phyloP scores from a whole-genome alignment of 208 protist genomes.

The Leishmania martiniquensis region DNA sequence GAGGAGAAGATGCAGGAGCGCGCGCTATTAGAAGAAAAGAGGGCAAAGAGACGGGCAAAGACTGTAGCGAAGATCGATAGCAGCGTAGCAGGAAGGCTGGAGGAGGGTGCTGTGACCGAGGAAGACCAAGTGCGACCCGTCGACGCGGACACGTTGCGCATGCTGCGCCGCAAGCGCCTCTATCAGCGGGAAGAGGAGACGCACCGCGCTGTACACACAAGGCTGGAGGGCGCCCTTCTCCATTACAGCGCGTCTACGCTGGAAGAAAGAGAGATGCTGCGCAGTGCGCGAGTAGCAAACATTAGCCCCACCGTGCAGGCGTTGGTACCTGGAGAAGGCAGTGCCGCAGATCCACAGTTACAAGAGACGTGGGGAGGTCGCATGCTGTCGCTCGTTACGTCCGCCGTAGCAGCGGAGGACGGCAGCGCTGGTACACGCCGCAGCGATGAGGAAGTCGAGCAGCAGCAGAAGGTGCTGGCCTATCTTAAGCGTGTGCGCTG shows the following conservation, averaged over 20 bases:
- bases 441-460: conserved; percentile 24
- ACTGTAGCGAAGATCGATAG: neutral
- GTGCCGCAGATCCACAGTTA: neutral
- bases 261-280: conserved; percentile 28
- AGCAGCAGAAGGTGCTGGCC: conserved; percentile 45
- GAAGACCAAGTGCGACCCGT: conserved; percentile 1
- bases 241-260: conserved; percentile 20
- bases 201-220: conserved; percentile 26
- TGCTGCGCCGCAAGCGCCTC: conserved; percentile 17
- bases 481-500: conserved; percentile 71
- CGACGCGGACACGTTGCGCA: conserved; percentile 14
- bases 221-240: conserved; percentile 20
- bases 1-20: neutral
- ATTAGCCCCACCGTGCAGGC: neutral
- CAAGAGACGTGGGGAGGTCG: conserved; percentile 25
- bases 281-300: conserved; percentile 6
- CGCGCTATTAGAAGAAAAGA: neutral
- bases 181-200: conserved; percentile 16
- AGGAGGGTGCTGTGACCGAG: neutral
- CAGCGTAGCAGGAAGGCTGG: neutral
- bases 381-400: conserved; percentile 29
- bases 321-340: neutral
- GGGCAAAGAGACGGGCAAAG: neutral
- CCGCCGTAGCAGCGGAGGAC: conserved; percentile 1
- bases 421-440: neutral